Conservation (phyloP, 2,329 filamentous ascomycete genomes). For the Pseudocercospora macadamiae region DNA sequence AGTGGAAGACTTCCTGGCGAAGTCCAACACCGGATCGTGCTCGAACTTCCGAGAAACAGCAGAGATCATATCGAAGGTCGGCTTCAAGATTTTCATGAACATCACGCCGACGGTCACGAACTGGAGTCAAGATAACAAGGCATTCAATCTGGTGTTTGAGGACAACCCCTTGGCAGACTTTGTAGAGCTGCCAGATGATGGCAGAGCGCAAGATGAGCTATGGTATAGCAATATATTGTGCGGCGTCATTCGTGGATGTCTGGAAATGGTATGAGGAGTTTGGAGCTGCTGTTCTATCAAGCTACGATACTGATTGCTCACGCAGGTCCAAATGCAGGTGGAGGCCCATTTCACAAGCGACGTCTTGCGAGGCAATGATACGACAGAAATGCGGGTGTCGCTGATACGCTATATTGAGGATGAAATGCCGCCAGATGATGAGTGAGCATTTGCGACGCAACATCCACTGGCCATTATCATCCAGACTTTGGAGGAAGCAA, state of each 20-base stretch:
- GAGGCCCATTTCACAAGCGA: slow-evolving; percentile 97
- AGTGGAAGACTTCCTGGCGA: slow-evolving; percentile 97
- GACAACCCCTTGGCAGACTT: slow-evolving; percentile 97
- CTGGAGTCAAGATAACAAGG: slow-evolving; percentile 94
- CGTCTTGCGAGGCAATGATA: slow-evolving; percentile 87
- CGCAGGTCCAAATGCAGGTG: slow-evolving; percentile 91
- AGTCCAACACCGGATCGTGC: slow-evolving; percentile 87
- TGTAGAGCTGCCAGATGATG: slow-evolving; percentile 95
- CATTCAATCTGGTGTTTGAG: slow-evolving; percentile 94
- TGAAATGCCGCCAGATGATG: slow-evolving; percentile 94
- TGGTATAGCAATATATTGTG: slow-evolving; percentile 99
- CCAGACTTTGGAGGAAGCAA: neutral
- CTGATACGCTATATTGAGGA: slow-evolving; percentile 95
- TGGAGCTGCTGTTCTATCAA: neutral
- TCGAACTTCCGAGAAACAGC: slow-evolving; percentile 93
- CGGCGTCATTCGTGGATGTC: slow-evolving; percentile 82
- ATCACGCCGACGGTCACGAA: slow-evolving; percentile 91
- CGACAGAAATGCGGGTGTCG: slow-evolving; percentile 94
- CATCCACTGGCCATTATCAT: neutral
- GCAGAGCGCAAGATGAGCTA: slow-evolving; percentile 89
- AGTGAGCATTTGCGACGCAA: slow-evolving; percentile 44
- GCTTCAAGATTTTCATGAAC: slow-evolving; percentile 99
- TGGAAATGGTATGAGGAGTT: slow-evolving; percentile 79
- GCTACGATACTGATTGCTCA: slow-evolving; percentile 15
- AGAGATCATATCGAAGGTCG: slow-evolving; percentile 96